phyloP scores from a whole-genome alignment of 306 rosid species.

The Hippophae rhamnoides region DNA sequence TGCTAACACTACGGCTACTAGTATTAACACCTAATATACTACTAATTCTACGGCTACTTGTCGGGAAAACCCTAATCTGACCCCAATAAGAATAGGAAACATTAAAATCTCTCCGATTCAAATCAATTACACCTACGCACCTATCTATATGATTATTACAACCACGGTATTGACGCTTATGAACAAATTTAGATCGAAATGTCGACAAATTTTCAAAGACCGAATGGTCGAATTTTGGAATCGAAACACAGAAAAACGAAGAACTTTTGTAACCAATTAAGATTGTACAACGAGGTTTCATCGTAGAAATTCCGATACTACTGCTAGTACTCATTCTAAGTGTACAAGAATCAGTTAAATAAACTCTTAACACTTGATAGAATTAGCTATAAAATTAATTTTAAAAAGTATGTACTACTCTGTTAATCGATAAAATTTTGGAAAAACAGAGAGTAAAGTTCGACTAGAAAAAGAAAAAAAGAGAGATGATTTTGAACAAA shows the following conservation, averaged over 20 bases:
- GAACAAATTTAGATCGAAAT: conserved; percentile 16
- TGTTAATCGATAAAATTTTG: conserved; percentile 7
- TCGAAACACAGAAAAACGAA: conserved; percentile 36
- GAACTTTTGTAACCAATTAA: conserved; percentile 34
- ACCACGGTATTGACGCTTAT: conserved; percentile 17
- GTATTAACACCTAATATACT: conserved; percentile 26
- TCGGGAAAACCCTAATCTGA: conserved; percentile 30
- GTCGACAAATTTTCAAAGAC: conserved; percentile 22
- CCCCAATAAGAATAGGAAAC: conserved; percentile 38
- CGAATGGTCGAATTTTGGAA: conserved; percentile 26
- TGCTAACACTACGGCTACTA: conserved; percentile 27
- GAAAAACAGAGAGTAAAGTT: conserved; percentile 11
- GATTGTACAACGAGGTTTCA: conserved; percentile 68
- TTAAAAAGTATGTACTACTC: conserved; percentile 6
- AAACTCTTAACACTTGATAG: background rate
- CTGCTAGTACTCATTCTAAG: conserved; percentile 45
- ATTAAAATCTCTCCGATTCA: conserved; percentile 48
- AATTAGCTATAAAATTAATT: background rate
- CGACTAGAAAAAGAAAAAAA: background rate
- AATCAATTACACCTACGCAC: conserved; percentile 22
- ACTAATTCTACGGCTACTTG: conserved; percentile 4
- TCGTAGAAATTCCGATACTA: conserved; percentile 54
- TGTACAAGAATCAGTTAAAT: conserved; percentile 3
- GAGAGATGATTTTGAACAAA: background rate
- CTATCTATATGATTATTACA: conserved; percentile 32